These are phyloP conservation scores for Diplodia mutila DNA, from an alignment of 2,329 filamentous ascomycete genomes.

Conservation along the genomic window DNA sequence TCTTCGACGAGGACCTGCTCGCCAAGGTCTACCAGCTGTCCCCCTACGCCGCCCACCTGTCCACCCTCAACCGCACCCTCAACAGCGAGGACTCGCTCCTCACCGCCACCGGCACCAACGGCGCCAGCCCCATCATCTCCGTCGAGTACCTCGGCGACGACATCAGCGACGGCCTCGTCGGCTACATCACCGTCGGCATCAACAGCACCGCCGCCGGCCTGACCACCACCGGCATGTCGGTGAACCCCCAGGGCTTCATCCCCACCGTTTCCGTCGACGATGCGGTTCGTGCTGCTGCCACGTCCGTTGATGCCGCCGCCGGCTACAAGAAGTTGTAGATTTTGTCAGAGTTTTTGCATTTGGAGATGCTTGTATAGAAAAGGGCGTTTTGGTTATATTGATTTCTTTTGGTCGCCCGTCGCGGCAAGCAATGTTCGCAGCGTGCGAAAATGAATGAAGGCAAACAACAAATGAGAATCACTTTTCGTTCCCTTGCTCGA, in stretches of 20 bases:
- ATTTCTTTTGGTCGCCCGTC: too few relatives aligned
- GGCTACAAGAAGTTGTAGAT: slow-evolving; percentile 1
- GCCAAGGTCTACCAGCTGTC: slow-evolving; percentile 51
- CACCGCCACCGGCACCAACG: slow-evolving; percentile 49
- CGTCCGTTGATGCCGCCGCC: not conserved
- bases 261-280: slow-evolving; percentile 4
- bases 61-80: slow-evolving; percentile 46
- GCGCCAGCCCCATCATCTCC: slow-evolving; percentile 59
- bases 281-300: not conserved
- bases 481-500: too few relatives aligned
- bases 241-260: slow-evolving; percentile 10
- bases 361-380: too few relatives aligned
- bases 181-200: slow-evolving; percentile 33
- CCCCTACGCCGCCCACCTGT: slow-evolving; percentile 49
- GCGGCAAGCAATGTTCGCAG: too few relatives aligned
- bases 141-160: slow-evolving; percentile 61
- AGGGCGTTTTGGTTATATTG: not conserved
- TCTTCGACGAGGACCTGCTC: slow-evolving; percentile 65
- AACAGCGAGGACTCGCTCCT: slow-evolving; percentile 59
- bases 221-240: not conserved
- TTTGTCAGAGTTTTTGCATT: too few relatives aligned
- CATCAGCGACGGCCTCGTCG: slow-evolving; percentile 38
- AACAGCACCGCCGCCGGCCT: slow-evolving; percentile 2
- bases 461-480: too few relatives aligned
- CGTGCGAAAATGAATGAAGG: too few relatives aligned